Evolutionary conservation across 495 filamentous ascomycete species (phyloP), one percentile per base, ranked within the genome.

Genomic region (Parathielavia appendiculata): DNA sequence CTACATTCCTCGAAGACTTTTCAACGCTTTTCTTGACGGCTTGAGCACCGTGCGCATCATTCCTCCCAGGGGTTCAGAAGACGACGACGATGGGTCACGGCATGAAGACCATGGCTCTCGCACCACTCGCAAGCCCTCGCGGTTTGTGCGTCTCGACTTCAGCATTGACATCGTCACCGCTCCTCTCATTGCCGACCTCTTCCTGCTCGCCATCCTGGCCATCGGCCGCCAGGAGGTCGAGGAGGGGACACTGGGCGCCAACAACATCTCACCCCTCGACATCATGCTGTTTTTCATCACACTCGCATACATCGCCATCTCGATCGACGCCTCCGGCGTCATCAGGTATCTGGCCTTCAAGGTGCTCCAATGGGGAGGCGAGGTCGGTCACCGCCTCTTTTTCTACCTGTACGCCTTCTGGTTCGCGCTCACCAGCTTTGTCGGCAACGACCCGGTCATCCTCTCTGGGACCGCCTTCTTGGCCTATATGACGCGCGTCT

Each of bases 291-390:
- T 87, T 70, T 88, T 88, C 72, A 73, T 86, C 53, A 83, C 85
- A 0, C 71, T 86, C n/a, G 83, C 85, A 4, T 88, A 88, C 69
- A 86, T 88, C 63, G 85, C 85, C 52, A 88, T 88, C 56, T 88
- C 85, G 4, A 84, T 88, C 65, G 85, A 88, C 61, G 83, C 84
- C 1, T 86, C 85, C 4, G 85, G 85, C 19, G 70, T 86, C 9
- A 86, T 88, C 61, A 66, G 83, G 44, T 88, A 74, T 51, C 68
- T 88, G 47, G 83, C 85, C 0, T 86, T 85, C 73, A 85, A 80
- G 57, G 85, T 88, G 1, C 77, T 87, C n/a, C 77, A 83, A 63
- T 79, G 75, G 66, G 83, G 78, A 34, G 83, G 84, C n/a, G 73
- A 75, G 23, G 75, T 75, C 23, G 85, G 85, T 8, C 81, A 84